phyloP scores from a whole-genome alignment of 1,284 basidiomycete genomes.

The Malassezia nana region DNA sequence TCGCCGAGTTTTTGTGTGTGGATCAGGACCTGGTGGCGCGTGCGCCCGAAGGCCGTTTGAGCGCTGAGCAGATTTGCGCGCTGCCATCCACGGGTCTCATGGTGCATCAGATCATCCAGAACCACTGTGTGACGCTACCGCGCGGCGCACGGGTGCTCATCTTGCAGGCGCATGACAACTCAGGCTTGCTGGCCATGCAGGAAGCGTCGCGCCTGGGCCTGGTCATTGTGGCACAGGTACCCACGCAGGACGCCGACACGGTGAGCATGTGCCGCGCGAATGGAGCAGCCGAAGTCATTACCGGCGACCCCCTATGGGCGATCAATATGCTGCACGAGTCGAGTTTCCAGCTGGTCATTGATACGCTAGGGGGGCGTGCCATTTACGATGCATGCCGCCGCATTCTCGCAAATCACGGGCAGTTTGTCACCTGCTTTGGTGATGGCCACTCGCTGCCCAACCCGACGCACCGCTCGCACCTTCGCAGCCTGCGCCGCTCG shows the following conservation, averaged over 20 bases:
- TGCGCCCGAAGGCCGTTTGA: conserved; percentile 46
- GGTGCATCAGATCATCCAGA: conserved; percentile 49
- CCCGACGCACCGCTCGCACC: conserved; percentile 40
- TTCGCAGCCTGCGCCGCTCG: conserved; percentile 47
- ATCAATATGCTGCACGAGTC: conserved; percentile 50
- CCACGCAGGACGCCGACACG: conserved; percentile 42
- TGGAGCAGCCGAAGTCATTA: conserved; percentile 49
- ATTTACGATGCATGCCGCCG: conserved; percentile 50
- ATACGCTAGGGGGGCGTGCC: conserved; percentile 42
- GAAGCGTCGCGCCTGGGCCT: conserved; percentile 47
- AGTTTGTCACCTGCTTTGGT: conserved; percentile 46
- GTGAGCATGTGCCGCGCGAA: conserved; percentile 46
- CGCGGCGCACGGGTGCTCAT: conserved; percentile 49
- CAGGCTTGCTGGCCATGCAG: conserved; percentile 50
- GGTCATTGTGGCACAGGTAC: conserved; percentile 50
- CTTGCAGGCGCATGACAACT: conserved; percentile 50
- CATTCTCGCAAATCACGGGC: conserved; percentile 48
- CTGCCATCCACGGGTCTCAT: conserved; percentile 48
- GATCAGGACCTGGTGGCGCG: conserved; percentile 48
- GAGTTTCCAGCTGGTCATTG: conserved; percentile 48
- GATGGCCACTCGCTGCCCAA: conserved; percentile 42
- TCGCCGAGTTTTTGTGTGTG: conserved; percentile 49
- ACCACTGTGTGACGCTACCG: conserved; percentile 45
- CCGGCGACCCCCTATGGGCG: conserved; percentile 49
- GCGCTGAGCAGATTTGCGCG: conserved; percentile 50